phyloP scores from a whole-genome alignment of 805 yeast genomes.

The Allodekkera sacchari region DNA sequence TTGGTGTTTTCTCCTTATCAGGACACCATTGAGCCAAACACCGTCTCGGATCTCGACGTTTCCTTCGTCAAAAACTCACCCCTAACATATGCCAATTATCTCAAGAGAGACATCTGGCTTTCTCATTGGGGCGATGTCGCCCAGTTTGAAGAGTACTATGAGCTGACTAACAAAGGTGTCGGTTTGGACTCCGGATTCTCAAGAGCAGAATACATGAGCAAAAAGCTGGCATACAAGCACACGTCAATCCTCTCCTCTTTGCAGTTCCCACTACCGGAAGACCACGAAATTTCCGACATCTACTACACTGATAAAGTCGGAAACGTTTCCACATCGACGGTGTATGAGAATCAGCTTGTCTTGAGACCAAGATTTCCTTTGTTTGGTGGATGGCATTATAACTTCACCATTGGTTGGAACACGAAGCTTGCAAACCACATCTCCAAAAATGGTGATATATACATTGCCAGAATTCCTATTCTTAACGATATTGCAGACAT shows the following conservation, averaged over 20 bases:
- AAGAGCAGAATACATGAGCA: slow-evolving; percentile 67
- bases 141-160: slow-evolving; percentile 80
- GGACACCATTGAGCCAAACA: slow-evolving; percentile 33
- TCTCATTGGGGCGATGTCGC: slow-evolving; percentile 73
- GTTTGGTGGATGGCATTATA: slow-evolving; percentile 93
- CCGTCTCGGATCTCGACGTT: slow-evolving; percentile 42
- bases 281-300: slow-evolving; percentile 42
- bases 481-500: slow-evolving; percentile 64
- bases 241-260: slow-evolving; percentile 55
- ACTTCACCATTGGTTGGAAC: slow-evolving; percentile 94
- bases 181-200: slow-evolving; percentile 63
- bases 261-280: slow-evolving; percentile 44
- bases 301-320: slow-evolving; percentile 90
- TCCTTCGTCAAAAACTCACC: slow-evolving; percentile 62
- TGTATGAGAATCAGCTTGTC: slow-evolving; percentile 36
- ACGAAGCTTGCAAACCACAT: slow-evolving; percentile 39
- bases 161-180: slow-evolving; percentile 71
- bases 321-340: slow-evolving; percentile 71
- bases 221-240: slow-evolving; percentile 40
- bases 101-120: slow-evolving; percentile 76
- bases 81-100: slow-evolving; percentile 46
- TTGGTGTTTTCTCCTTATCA: slow-evolving; percentile 50
- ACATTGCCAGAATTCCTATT: slow-evolving; percentile 59
- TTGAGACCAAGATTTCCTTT: slow-evolving; percentile 88
- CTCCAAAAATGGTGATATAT: slow-evolving; percentile 34